Evolutionary conservation across 2,329 filamentous ascomycete species (phyloP), one percentile per base, ranked within the genome.

Genomic region (Diaporthe australafricana): DNA sequence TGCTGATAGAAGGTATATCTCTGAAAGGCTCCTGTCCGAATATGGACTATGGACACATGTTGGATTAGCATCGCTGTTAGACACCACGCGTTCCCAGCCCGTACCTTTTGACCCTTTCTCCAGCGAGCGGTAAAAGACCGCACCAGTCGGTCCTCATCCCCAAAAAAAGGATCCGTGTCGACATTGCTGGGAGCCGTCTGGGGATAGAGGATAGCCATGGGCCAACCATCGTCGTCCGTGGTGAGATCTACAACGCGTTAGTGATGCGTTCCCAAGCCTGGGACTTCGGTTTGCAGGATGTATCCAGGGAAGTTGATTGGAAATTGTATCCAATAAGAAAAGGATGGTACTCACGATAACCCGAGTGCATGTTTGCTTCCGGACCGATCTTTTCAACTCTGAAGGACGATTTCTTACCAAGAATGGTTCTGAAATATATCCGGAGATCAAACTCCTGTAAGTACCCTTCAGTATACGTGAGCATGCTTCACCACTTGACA

Each of bases 101-200:
- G 8, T 56, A 68, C 66, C 27, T 48, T 48, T 35, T 57, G 11
- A 8, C 65, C 66, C 20, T 12, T 57, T 20, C 20, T 32, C 66
- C 66, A 68, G 1, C 12, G 22, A 56, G 52, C 12, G 3, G 20
- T 17, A 12, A 68, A 68, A n/a, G 50, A 47, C 27, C 52, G 50
- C 14, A 68, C 32, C 1, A 22, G 38, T 20, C 30, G 38, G 2
- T 38, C n/a, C n/a, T 68, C 66, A 6, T 14, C 25, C 30, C 17
- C 20, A 20, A 57, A 68, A 3, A 3, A 1, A 2, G 52, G 40
- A 48, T 68, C 50, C 6, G 27, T 47, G 20, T n/a, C 6, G 4
- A 68, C 47, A 14, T 56, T 14, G 12, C 27, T n/a, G 5, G 66
- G 66, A 2, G 66, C 66, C 20, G 14, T 9, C 2, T 3, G 5